Conservation (phyloP, 2,329 filamentous ascomycete genomes). For the Fusarium tjaetaba region DNA sequence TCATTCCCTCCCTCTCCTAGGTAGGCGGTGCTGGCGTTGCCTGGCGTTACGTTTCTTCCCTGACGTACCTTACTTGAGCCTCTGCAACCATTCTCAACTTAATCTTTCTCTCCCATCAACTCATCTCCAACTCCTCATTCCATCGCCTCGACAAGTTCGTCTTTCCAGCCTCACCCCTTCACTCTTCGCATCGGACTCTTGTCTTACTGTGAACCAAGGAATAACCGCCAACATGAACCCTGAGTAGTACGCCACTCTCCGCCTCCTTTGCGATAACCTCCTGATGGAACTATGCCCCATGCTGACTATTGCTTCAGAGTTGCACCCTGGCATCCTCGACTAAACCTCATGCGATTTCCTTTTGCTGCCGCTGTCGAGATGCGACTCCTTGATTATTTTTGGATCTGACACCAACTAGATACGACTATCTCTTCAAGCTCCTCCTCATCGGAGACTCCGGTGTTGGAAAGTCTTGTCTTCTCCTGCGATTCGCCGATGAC, state of each 20-base stretch:
- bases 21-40: constrained; percentile 42
- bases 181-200: constrained; percentile 9
- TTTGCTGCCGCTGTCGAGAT: constrained; percentile 3
- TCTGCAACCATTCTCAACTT: constrained; percentile 44
- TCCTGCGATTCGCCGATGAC: constrained; percentile 97
- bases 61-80: constrained; percentile 51
- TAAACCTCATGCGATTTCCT: not conserved
- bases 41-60: constrained; percentile 48
- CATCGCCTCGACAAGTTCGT: constrained; percentile 29
- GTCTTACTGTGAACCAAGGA: constrained; percentile 20
- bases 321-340: constrained; percentile 12
- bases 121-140: constrained; percentile 40
- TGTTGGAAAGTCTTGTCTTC: constrained; percentile 99
- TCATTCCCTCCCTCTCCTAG: constrained; percentile 25
- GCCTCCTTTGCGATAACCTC: constrained; percentile 46
- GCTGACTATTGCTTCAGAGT: constrained; percentile 46
- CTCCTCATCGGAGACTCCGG: constrained; percentile 99
- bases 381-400: constrained; percentile 26
- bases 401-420: constrained; percentile 68
- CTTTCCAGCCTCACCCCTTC: constrained; percentile 3
- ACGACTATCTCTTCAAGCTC: constrained; percentile 99
- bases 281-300: constrained; percentile 39
- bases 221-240: constrained; percentile 79
- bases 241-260: constrained; percentile 77
- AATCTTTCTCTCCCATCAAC: constrained; percentile 42